Evolutionary conservation across 164 flowering plant species (phyloP).

Genomic region (Tinospora cordifolia): DNA sequence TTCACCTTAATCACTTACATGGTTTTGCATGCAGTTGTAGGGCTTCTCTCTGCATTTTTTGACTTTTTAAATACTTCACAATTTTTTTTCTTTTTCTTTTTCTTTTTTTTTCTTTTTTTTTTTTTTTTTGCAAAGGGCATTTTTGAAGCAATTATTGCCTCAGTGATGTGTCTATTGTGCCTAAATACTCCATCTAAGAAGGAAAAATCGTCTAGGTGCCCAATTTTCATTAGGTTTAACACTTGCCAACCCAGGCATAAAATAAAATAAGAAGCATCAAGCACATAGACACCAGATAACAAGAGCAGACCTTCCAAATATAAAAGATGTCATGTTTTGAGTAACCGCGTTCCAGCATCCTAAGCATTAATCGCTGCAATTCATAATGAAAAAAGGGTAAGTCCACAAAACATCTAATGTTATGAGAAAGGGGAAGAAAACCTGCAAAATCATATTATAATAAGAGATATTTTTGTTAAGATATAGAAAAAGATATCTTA

Average conservation of each 20-base stretch:
- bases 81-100: too few species aligned
- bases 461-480: background rate
- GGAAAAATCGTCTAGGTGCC: background rate
- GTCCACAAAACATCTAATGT: slow-evolving; percentile 4
- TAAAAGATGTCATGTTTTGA: slow-evolving; percentile 22
- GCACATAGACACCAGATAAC: background rate
- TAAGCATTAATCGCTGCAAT: slow-evolving; percentile 55
- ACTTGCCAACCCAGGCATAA: background rate
- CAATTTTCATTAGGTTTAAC: too few species aligned
- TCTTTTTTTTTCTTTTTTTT: too few species aligned
- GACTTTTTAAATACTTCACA: too few species aligned
- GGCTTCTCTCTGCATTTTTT: too few species aligned
- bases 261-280: background rate
- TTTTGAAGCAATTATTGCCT: too few species aligned
- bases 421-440: background rate
- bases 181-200: background rate
- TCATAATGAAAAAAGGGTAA: slow-evolving; percentile 11
- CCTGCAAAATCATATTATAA: background rate
- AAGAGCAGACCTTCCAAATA: slow-evolving; percentile 60
- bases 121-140: too few species aligned
- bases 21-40: too few species aligned
- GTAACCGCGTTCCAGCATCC: slow-evolving; percentile 28
- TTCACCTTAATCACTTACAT: too few species aligned
- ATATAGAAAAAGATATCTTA: background rate
- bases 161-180: too few species aligned